Evolutionary conservation across 306 rosid genomes (phyloP), one percentile per base, ranked within the genome.

Genomic region (Cucurbita moschata): DNA sequence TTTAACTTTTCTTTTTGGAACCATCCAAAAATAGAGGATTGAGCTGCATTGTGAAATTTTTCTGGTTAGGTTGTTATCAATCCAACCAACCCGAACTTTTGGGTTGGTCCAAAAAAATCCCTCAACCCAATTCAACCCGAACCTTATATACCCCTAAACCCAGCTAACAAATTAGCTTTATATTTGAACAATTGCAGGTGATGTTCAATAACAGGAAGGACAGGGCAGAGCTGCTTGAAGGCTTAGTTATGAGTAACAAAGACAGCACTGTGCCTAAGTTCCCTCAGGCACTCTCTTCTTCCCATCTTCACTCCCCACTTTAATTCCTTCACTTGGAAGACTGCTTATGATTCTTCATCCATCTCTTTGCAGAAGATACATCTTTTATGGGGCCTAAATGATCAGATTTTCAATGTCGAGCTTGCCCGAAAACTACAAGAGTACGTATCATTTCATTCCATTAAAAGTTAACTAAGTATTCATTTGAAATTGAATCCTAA

Each of bases 161-260:
- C 35, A 30, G 35, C 35, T 30, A 30, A 30, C 35, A 30, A 26
- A 26, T 26, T 26, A 26, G 30, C 35, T 30, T 30, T 30, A 30
- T 57, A 10, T 23, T 23, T 26, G 63, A 76, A 58, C 21, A 77
- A 83, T 73, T 68, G 53, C 70, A 93, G 98, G 97, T 87, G 76
- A 93, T 93, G 98, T 93, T 88, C 82, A 42, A 80, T 6, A 89
- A 90, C 77, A 86, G 98, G 75, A 93, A 90, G 83, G 98, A 93
- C 65, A 77, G 96, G 72, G 70, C 70, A 38, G 97, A 93, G 79
- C 88, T 93, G 44, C 84, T 93, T 72, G 94, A 93, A 71, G 89
- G 78, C 47, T 59, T 93, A 71, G 77, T 88, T 40, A 77, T 83
- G 59, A 82, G 86, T 74, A 79, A 85, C 79, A 86, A 46, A 78